Evolutionary conservation across 2,329 filamentous ascomycete genomes (phyloP).

Genomic region (Diplodia corticola): DNA sequence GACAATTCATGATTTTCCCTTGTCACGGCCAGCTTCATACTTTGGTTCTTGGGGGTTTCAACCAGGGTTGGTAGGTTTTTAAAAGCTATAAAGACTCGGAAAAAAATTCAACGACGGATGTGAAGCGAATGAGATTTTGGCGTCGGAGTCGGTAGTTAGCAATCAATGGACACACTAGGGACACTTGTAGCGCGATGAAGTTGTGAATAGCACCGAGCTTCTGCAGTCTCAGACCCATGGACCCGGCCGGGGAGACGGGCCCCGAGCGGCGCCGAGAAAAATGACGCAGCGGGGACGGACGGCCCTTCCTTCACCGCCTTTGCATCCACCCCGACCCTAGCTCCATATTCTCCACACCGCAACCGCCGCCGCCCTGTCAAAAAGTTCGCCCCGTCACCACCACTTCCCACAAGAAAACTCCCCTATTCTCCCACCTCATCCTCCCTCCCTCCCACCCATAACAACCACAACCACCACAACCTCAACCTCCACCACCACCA

Average conservation of each 20-base stretch:
- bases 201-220: neutral
- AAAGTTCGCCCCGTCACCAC: slow-evolving; percentile 19
- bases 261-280: neutral
- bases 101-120: no score
- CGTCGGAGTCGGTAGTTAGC: no score
- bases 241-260: neutral
- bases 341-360: neutral
- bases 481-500: no score
- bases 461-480: neutral
- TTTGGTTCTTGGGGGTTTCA: no score
- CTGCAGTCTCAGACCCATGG: neutral
- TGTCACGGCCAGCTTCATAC: no score
- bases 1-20: no score
- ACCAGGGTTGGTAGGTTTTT: no score
- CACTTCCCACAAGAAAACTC: neutral
- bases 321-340: neutral
- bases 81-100: no score
- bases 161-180: no score
- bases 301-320: slow-evolving; percentile 8
- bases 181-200: no score
- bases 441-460: neutral
- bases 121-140: no score
- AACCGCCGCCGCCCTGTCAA: neutral
- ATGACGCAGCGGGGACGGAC: slow-evolving; percentile 1
- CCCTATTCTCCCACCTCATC: neutral